phyloP scores from a whole-genome alignment of 306 rosid species.

The Phaseolus lunatus region DNA sequence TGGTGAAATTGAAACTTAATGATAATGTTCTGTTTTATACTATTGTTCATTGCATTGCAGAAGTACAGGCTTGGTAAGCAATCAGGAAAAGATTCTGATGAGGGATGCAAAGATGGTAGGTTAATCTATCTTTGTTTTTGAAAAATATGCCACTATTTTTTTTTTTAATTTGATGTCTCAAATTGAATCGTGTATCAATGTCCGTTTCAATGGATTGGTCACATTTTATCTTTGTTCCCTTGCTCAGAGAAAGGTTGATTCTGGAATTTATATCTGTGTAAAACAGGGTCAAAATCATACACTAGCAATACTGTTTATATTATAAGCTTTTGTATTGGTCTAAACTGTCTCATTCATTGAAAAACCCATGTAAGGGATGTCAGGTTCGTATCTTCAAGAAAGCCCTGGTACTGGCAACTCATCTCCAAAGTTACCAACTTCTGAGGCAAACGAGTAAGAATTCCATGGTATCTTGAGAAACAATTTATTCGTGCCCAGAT shows the following conservation, averaged over 20 bases:
- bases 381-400: slow-evolving; percentile 85
- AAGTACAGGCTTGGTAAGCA: slow-evolving; percentile 96
- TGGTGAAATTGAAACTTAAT: slow-evolving; percentile 26
- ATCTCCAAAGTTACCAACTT: slow-evolving; percentile 77
- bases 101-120: slow-evolving; percentile 84
- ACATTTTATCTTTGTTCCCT: slow-evolving; percentile 23
- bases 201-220: slow-evolving; percentile 18
- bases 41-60: slow-evolving; percentile 58
- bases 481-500: slow-evolving; percentile 35
- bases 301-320: slow-evolving; percentile 12
- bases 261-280: slow-evolving; percentile 16
- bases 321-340: slow-evolving; percentile 23
- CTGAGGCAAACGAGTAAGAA: slow-evolving; percentile 88
- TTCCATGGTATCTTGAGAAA: slow-evolving; percentile 43
- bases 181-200: not conserved
- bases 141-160: slow-evolving; percentile 24
- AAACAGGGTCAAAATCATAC: slow-evolving; percentile 34
- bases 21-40: slow-evolving; percentile 2
- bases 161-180: not conserved
- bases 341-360: slow-evolving; percentile 46
- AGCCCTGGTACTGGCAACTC: slow-evolving; percentile 76
- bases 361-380: slow-evolving; percentile 56
- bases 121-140: slow-evolving; percentile 43
- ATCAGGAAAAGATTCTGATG: slow-evolving; percentile 87
- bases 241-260: slow-evolving; percentile 25